Evolutionary conservation across 192 early-diverging fungal species (phyloP).

Genomic region (Cladochytrium replicatum): DNA sequence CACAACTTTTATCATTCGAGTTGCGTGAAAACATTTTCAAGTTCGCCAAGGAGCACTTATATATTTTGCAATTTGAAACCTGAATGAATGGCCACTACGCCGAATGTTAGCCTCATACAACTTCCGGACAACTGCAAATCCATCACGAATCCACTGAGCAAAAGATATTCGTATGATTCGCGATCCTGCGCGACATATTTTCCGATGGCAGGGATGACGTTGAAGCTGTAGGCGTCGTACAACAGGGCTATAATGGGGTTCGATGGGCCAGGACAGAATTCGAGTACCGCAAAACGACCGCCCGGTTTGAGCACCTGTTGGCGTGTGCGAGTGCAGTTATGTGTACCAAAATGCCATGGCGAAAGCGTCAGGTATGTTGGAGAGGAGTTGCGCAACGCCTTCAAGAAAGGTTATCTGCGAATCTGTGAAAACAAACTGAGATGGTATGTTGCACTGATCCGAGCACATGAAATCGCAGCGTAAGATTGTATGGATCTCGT

Average conservation of each 20-base stretch:
- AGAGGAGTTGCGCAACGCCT: conserved; percentile 84
- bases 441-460: too few species aligned
- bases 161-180: conserved; percentile 92
- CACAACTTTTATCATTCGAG: too few species aligned
- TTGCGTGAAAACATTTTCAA: too few species aligned
- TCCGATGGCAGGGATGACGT: conserved; percentile 84
- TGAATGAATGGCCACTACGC: conserved; percentile 90
- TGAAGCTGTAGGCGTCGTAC: conserved; percentile 91
- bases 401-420: conserved; percentile 63
- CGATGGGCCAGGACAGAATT: conserved; percentile 82
- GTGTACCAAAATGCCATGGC: conserved; percentile 97
- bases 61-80: conserved; percentile 87
- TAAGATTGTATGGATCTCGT: too few species aligned
- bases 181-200: conserved; percentile 80
- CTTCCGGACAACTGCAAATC: too few species aligned
- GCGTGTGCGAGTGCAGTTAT: conserved; percentile 92
- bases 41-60: too few species aligned
- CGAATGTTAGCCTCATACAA: too few species aligned
- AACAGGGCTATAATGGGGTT: conserved; percentile 75
- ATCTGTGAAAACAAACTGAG: too few species aligned
- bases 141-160: conserved; percentile 87
- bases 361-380: conserved; percentile 57
- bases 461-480: too few species aligned
- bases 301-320: conserved; percentile 86
- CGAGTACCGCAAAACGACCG: conserved; percentile 90